Percentiles rank a stretch among this genome's conserved stretches.
Conservation (phyloP, 768 basidiomycete genomes). For the Panus rudis region DNA sequence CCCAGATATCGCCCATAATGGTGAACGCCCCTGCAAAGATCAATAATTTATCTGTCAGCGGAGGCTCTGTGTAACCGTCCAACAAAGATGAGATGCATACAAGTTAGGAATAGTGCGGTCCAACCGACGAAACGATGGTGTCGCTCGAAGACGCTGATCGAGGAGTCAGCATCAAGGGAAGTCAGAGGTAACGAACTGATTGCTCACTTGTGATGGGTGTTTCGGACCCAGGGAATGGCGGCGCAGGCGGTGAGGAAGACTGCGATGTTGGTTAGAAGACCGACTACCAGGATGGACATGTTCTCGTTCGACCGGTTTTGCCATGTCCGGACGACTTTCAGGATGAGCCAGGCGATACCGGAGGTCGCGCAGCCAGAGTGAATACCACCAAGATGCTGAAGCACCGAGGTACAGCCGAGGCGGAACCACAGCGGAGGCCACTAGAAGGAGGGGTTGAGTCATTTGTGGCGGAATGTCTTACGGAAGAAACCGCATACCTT, state of each 20-base stretch:
- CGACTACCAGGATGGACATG: constrained; percentile 52
- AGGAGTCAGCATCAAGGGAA: neutral
- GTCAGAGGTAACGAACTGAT: neutral
- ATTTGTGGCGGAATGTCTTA: constrained; percentile 2
- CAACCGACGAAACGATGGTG: constrained; percentile 78
- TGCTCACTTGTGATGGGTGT: constrained; percentile 72
- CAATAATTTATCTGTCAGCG: neutral
- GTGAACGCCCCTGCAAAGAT: constrained; percentile 53
- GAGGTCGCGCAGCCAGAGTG: constrained; percentile 72
- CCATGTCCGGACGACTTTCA: constrained; percentile 54
- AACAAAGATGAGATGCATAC: constrained; percentile 27
- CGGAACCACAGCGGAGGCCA: constrained; percentile 72
- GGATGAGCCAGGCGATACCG: constrained; percentile 62
- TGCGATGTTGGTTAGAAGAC: constrained; percentile 49
- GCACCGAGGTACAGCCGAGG: constrained; percentile 64
- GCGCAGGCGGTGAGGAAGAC: constrained; percentile 55
- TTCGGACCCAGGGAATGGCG: constrained; percentile 75
- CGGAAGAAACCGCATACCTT: constrained; percentile 40
- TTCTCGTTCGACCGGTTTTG: constrained; percentile 40
- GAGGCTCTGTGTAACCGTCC: neutral
- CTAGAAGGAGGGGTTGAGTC: constrained; percentile 23
- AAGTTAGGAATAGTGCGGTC: constrained; percentile 50
- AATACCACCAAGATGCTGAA: constrained; percentile 78
- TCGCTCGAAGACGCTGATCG: constrained; percentile 63
- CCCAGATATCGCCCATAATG: constrained; percentile 58